Conservation (phyloP, 2,329 filamentous ascomycete species). For the Ophioceras dolichostomum region DNA sequence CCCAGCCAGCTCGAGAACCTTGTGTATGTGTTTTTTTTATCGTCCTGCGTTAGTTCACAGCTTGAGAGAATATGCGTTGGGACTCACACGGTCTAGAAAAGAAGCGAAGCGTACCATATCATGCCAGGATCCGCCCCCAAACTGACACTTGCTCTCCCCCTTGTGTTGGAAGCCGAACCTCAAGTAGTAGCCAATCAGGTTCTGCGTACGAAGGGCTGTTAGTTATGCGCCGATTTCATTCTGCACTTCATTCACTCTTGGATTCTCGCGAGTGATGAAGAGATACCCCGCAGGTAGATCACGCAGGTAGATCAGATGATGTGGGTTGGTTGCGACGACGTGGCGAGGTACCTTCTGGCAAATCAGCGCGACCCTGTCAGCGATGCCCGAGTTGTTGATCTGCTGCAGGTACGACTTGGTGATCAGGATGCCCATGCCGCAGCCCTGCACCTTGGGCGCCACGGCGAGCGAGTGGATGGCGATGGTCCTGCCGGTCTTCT, state of each 20-base stretch:
- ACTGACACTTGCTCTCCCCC: constrained; percentile 57
- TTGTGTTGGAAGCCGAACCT: constrained; percentile 59
- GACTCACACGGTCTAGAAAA: not conserved
- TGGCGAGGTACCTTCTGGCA: constrained; percentile 66
- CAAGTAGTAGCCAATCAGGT: constrained; percentile 63
- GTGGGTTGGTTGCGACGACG: too few relatives aligned
- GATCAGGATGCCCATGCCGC: constrained; percentile 61
- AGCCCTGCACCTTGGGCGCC: constrained; percentile 59
- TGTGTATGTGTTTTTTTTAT: too few relatives aligned
- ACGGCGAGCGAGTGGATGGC: constrained; percentile 77
- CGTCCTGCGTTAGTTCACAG: not conserved
- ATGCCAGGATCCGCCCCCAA: constrained; percentile 71
- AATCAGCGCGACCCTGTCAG: constrained; percentile 63
- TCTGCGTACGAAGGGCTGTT: constrained; percentile 22
- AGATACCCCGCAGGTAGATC: too few relatives aligned
- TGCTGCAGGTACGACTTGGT: constrained; percentile 68
- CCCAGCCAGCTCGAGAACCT: constrained; percentile 13
- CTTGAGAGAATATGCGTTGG: not conserved
- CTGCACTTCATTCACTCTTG: too few relatives aligned
- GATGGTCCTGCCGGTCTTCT: constrained; percentile 61
- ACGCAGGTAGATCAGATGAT: too few relatives aligned
- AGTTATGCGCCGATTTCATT: constrained; percentile 1
- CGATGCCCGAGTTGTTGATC: constrained; percentile 57
- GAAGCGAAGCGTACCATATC: constrained; percentile 53
- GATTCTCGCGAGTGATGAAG: not conserved